phyloP scores from a whole-genome alignment of 495 filamentous ascomycete genomes.

The Podospora pseudoanserina region DNA sequence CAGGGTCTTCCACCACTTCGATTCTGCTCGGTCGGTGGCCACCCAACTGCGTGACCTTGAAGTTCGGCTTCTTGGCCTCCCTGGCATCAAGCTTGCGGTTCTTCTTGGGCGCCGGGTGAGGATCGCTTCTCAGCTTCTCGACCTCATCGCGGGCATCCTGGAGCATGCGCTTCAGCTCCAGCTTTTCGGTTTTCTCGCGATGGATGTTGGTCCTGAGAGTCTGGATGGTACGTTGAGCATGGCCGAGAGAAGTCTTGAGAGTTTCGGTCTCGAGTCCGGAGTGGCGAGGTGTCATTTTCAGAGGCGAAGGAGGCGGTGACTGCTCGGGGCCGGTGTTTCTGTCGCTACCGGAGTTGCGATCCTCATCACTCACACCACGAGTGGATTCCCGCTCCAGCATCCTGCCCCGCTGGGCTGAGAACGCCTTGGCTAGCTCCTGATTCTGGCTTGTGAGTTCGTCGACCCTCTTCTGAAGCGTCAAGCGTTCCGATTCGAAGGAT shows the following conservation, averaged over 20 bases:
- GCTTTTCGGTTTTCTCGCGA: slow-evolving; percentile 95
- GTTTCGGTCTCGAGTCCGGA: slow-evolving; percentile 90
- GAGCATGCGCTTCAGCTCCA: slow-evolving; percentile 90
- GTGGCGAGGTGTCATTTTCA: slow-evolving; percentile 87
- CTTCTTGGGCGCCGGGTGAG: slow-evolving; percentile 51
- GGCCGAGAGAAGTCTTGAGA: slow-evolving; percentile 84
- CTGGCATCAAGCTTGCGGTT: slow-evolving; percentile 69
- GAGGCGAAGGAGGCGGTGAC: slow-evolving; percentile 84
- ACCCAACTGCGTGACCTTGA: slow-evolving; percentile 70
- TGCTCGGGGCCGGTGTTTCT: slow-evolving; percentile 72
- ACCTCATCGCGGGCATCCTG: slow-evolving; percentile 94
- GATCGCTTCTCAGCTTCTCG: slow-evolving; percentile 67
- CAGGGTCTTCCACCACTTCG: slow-evolving; percentile 70
- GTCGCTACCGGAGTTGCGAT: slow-evolving; percentile 62
- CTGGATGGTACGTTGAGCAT: slow-evolving; percentile 94
- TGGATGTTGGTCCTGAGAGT: slow-evolving; percentile 91
- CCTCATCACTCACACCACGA: slow-evolving; percentile 55
- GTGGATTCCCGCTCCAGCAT: slow-evolving; percentile 59
- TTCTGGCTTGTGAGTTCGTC: slow-evolving; percentile 85
- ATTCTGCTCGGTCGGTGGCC: slow-evolving; percentile 68
- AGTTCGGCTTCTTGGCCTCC: slow-evolving; percentile 68
- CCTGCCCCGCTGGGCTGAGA: slow-evolving; percentile 64
- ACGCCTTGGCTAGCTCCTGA: slow-evolving; percentile 76
- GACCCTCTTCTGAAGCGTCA: slow-evolving; percentile 70
- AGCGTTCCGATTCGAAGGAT: slow-evolving; percentile 69